Conservation (phyloP, 192 early-diverging fungal genomes). For the Coemansia aciculifera region DNA sequence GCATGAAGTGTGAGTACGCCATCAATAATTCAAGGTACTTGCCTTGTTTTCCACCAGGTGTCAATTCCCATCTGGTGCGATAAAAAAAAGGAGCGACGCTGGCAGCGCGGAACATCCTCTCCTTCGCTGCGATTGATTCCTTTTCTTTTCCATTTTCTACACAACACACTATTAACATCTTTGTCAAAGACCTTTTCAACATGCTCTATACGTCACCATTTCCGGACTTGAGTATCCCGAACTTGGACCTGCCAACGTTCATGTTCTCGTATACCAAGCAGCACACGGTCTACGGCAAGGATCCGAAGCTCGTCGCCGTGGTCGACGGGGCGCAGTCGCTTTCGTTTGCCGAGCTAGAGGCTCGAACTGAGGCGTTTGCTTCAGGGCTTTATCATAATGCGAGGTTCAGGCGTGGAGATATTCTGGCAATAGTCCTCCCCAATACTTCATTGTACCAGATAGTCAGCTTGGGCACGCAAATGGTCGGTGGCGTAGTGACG, state of each 20-base stretch:
- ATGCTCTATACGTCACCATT: slow-evolving; percentile 49
- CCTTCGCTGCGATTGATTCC: not conserved
- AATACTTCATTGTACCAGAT: slow-evolving; percentile 70
- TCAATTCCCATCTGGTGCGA: not conserved
- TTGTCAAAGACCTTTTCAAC: not conserved
- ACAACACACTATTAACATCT: not conserved
- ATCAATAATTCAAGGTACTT: not conserved
- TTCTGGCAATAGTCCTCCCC: slow-evolving; percentile 68
- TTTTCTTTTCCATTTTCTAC: not conserved
- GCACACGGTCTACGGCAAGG: slow-evolving; percentile 36
- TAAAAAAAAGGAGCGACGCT: not conserved
- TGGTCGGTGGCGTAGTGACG: slow-evolving; percentile 68
- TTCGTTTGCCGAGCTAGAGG: slow-evolving; percentile 34
- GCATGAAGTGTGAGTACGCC: not conserved
- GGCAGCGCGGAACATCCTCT: not conserved
- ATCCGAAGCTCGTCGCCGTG: slow-evolving; percentile 32
- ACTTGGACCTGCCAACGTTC: slow-evolving; percentile 48
- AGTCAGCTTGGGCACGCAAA: slow-evolving; percentile 62
- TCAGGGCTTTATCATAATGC: slow-evolving; percentile 51
- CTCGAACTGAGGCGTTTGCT: slow-evolving; percentile 27
- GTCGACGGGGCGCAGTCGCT: slow-evolving; percentile 21
- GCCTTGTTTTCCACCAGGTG: not conserved
- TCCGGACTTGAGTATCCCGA: slow-evolving; percentile 27
- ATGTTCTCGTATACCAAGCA: slow-evolving; percentile 28
- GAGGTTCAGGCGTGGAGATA: slow-evolving; percentile 67